Percentiles rank a stretch among this genome's conserved stretches.
Conservation (phyloP, 768 basidiomycete genomes). For the Leccinum rimulosum region DNA sequence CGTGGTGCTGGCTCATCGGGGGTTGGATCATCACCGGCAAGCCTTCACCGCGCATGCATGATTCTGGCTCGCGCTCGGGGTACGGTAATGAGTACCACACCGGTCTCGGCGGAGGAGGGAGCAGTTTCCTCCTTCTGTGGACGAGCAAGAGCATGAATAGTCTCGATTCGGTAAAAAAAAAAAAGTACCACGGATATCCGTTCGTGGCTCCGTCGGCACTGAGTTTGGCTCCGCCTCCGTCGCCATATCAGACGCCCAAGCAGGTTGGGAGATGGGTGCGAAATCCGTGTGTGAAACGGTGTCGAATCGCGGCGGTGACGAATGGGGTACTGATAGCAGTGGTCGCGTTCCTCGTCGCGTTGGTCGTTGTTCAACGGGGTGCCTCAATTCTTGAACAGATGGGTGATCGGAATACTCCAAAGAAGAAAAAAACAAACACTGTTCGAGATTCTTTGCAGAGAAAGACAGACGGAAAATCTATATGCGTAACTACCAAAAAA, state of each 20-base stretch:
- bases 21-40: conserved; percentile 52
- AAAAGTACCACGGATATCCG: too few species aligned
- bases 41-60: conserved; percentile 14
- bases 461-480: neutral
- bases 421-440: neutral
- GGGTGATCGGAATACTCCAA: neutral
- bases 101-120: conserved; percentile 41
- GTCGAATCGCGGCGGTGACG: conserved; percentile 58
- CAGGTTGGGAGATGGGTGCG: conserved; percentile 17
- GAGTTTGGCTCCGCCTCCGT: conserved; percentile 32
- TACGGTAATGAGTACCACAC: conserved; percentile 18
- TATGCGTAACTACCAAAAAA: too few species aligned
- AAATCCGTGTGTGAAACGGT: conserved; percentile 43
- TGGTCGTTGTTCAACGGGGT: conserved; percentile 40
- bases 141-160: conserved; percentile 41
- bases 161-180: conserved; percentile 44
- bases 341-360: conserved; percentile 48
- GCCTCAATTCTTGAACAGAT: neutral
- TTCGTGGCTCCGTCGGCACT: conserved; percentile 52
- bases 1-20: too few species aligned
- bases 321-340: conserved; percentile 47
- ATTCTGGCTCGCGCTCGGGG: neutral
- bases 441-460: neutral
- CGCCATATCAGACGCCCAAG: conserved; percentile 25
- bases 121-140: conserved; percentile 31